Evolutionary conservation across 441 rosid genomes (phyloP).

Genomic region (Erodium trifolium): DNA sequence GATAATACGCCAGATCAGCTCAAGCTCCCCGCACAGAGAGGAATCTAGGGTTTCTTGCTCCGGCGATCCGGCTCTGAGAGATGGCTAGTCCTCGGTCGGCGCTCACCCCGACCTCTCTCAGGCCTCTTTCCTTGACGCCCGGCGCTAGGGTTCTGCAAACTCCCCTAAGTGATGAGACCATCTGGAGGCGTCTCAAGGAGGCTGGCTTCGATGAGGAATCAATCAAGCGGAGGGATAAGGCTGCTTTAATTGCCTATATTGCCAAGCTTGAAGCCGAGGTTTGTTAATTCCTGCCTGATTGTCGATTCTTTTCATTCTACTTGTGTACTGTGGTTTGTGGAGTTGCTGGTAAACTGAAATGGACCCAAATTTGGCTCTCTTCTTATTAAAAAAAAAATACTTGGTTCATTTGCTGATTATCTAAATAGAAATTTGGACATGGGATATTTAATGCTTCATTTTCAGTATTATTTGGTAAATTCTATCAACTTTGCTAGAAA

Average conservation of each 20-base stretch:
- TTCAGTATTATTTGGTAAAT: background rate
- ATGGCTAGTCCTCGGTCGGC: conserved; percentile 41
- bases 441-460: background rate
- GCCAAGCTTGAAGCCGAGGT: conserved; percentile 94
- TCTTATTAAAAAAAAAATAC: no score
- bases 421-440: background rate
- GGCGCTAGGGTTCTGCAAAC: conserved; percentile 46
- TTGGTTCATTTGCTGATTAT: background rate
- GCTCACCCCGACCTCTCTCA: no score
- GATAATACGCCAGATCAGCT: background rate
- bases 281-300: background rate
- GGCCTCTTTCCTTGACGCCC: background rate
- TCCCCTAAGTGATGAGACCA: conserved; percentile 37
- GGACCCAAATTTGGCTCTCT: background rate
- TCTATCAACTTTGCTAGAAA: background rate
- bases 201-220: conserved; percentile 68
- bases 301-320: no score
- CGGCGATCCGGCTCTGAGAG: background rate
- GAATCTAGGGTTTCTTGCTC: background rate
- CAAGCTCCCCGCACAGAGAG: background rate
- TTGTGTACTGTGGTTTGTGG: background rate
- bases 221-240: conserved; percentile 56
- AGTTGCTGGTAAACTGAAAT: background rate
- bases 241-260: conserved; percentile 71
- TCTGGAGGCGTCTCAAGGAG: conserved; percentile 65